A percentile compares a stretch with the other conserved stretches of the same genome.
Conservation (phyloP, 768 basidiomycete genomes). For the Xerocomus brunneocitrinus region DNA sequence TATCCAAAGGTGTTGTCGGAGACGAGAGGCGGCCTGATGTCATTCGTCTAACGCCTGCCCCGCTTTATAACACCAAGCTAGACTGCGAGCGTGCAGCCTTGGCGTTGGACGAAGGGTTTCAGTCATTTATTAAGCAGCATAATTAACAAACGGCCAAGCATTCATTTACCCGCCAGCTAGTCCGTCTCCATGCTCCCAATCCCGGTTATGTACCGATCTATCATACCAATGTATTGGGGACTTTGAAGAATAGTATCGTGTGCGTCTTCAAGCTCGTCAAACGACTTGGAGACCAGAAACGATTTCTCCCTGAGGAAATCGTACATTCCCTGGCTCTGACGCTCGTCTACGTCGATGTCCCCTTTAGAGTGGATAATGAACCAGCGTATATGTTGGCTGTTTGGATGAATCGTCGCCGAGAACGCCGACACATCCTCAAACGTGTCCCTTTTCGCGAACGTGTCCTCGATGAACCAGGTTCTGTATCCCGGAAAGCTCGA, state of each 20-base stretch:
- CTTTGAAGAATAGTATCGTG: slow-evolving; percentile 52
- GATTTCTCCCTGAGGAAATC: slow-evolving; percentile 40
- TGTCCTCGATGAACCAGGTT: slow-evolving; percentile 60
- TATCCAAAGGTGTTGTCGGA: slow-evolving; percentile 74
- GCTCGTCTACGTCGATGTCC: slow-evolving; percentile 61
- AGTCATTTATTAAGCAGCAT: slow-evolving; percentile 16
- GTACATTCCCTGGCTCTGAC: slow-evolving; percentile 60
- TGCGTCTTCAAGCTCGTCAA: slow-evolving; percentile 40
- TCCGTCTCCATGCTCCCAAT: not conserved
- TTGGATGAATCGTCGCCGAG: slow-evolving; percentile 35
- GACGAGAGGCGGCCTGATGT: slow-evolving; percentile 92
- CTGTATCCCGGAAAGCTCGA: slow-evolving; percentile 62
- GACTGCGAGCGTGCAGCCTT: slow-evolving; percentile 72
- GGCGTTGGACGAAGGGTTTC: slow-evolving; percentile 59
- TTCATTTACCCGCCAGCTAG: slow-evolving; percentile 6
- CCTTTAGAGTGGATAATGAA: slow-evolving; percentile 69
- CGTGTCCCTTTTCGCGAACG: slow-evolving; percentile 51
- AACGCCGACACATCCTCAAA: slow-evolving; percentile 49
- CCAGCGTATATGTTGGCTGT: slow-evolving; percentile 48
- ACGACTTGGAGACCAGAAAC: slow-evolving; percentile 31
- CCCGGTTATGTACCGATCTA: slow-evolving; percentile 37
- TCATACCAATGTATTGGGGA: slow-evolving; percentile 42
- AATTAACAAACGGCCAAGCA: slow-evolving; percentile 5
- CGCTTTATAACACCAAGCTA: slow-evolving; percentile 78
- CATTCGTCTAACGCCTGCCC: slow-evolving; percentile 81